Evolutionary conservation across 495 filamentous ascomycete genomes (phyloP).

Genomic region (Jackrogersella minutella): DNA sequence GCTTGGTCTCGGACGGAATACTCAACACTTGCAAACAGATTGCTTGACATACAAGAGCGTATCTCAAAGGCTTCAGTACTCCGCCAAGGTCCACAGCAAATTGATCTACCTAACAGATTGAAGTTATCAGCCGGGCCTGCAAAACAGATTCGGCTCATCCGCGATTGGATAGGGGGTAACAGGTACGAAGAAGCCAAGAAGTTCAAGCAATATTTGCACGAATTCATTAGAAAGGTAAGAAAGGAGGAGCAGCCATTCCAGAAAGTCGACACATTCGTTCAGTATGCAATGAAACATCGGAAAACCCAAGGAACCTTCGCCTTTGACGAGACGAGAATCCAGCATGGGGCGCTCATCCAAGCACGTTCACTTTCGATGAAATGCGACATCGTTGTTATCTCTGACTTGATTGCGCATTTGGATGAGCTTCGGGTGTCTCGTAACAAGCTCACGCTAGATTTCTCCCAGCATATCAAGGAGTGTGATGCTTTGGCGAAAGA

Average conservation of each 20-base stretch:
- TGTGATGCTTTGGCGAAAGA: constrained; percentile 42
- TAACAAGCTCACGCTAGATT: constrained; percentile 45
- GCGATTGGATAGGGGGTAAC: constrained; percentile 35
- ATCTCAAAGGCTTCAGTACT: constrained; percentile 15
- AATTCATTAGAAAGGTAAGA: constrained; percentile 55
- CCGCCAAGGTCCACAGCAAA: not conserved
- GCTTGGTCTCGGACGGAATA: constrained; percentile 60
- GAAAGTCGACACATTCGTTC: constrained; percentile 61
- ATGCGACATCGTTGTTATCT: constrained; percentile 64
- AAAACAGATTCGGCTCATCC: constrained; percentile 35
- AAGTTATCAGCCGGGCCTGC: constrained; percentile 18
- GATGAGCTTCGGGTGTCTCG: constrained; percentile 7
- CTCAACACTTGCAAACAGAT: constrained; percentile 51
- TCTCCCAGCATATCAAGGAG: constrained; percentile 50
- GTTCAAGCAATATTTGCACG: constrained; percentile 52
- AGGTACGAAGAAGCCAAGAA: constrained; percentile 52
- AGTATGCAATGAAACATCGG: constrained; percentile 55
- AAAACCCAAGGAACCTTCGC: constrained; percentile 49
- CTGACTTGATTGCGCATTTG: constrained; percentile 59
- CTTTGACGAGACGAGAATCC: constrained; percentile 56
- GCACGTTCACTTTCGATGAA: constrained; percentile 60
- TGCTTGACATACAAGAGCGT: constrained; percentile 35
- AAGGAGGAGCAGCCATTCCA: constrained; percentile 69
- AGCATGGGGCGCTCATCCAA: constrained; percentile 58
- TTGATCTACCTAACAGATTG: not conserved